Percentiles rank a stretch among this genome's conserved stretches.
Conservation (phyloP, 495 filamentous ascomycete species). For the Penicillium salamii region DNA sequence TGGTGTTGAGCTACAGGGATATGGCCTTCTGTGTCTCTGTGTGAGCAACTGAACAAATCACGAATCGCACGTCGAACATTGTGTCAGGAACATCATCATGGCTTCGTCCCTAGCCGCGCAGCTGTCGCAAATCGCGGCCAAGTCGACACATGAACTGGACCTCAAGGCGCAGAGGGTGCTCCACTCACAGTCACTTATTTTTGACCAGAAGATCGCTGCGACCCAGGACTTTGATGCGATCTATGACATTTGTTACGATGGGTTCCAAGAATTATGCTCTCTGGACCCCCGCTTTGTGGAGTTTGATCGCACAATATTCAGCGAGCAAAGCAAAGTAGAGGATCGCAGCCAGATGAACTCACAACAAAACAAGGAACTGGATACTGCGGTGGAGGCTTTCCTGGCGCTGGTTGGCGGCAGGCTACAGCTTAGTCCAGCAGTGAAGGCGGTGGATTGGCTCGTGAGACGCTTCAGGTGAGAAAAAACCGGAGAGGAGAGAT, state of each 20-base stretch:
- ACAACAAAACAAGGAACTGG: conserved; percentile 74
- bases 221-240: conserved; percentile 85
- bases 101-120: conserved; percentile 75
- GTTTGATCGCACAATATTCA: conserved; percentile 76
- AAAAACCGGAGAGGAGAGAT: background rate
- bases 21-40: conserved; percentile 19
- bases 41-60: conserved; percentile 11
- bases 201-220: conserved; percentile 74
- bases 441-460: conserved; percentile 93
- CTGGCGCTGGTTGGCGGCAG: conserved; percentile 72
- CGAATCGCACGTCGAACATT: background rate
- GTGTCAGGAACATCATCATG: too few relatives aligned
- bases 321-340: conserved; percentile 81
- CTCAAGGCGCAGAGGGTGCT: conserved; percentile 83
- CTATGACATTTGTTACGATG: conserved; percentile 80
- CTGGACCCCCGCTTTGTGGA: conserved; percentile 71
- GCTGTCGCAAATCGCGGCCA: conserved; percentile 73
- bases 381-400: conserved; percentile 75
- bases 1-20: conserved; percentile 7
- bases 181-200: conserved; percentile 90
- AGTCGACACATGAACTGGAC: conserved; percentile 76
- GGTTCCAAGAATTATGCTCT: conserved; percentile 84
- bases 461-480: conserved; percentile 82
- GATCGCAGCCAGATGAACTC: conserved; percentile 82
- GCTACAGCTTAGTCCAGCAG: conserved; percentile 75